phyloP scores from a whole-genome alignment of 176 grass and related monocot genomes.

The Avena sativa region DNA sequence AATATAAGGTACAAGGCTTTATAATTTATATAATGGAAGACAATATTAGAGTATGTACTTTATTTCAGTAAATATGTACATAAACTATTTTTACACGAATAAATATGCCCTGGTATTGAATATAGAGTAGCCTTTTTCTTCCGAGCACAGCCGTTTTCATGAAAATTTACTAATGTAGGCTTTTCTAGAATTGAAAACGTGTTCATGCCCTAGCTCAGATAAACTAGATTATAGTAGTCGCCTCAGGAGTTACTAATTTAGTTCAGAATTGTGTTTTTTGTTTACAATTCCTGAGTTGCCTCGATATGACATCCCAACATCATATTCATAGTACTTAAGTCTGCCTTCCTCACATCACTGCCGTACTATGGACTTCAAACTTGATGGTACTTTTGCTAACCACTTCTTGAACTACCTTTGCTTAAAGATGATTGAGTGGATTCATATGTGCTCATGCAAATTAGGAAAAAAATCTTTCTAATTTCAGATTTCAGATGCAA shows the following conservation, averaged over 20 bases:
- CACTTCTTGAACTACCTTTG: constrained; percentile 1
- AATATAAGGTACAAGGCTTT: no score
- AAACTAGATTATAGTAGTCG: background rate
- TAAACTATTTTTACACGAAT: no score
- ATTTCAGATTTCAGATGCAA: no score
- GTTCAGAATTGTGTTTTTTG: background rate
- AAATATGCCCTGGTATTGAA: no score
- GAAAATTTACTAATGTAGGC: background rate
- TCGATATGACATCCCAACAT: background rate
- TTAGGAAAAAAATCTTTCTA: no score
- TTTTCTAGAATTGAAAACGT: background rate
- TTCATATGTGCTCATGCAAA: no score
- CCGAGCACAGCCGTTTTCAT: no score
- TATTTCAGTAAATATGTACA: no score
- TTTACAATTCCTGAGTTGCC: background rate
- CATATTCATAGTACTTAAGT: background rate
- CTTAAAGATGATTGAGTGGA: background rate
- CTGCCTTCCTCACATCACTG: background rate
- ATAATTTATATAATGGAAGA: no score
- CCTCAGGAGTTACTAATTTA: background rate
- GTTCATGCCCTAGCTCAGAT: background rate
- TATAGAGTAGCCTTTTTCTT: no score
- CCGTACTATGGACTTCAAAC: background rate
- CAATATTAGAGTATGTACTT: no score
- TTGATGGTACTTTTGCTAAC: background rate